Percentiles rank a stretch among this genome's conserved stretches.
phyloP scores from a whole-genome alignment of 768 basidiomycete species.

The Tubosaeta sp. region DNA sequence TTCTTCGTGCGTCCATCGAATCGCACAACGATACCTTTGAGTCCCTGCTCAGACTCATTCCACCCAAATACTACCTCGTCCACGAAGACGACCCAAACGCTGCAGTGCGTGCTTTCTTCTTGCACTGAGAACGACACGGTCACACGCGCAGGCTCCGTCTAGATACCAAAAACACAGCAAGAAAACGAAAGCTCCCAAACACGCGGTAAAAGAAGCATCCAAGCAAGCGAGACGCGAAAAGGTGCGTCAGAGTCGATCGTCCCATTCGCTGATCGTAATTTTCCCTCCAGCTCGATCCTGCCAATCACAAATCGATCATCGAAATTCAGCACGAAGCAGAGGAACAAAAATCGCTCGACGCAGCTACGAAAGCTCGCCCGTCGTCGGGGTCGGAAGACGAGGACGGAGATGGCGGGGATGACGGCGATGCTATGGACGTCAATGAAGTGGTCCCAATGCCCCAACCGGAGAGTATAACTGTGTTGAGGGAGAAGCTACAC shows the following conservation, averaged over 20 bases:
- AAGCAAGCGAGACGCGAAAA: conserved; percentile 88
- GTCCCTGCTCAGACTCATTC: conserved; percentile 76
- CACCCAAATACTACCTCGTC: conserved; percentile 79
- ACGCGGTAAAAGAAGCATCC: conserved; percentile 82
- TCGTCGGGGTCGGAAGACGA: conserved; percentile 22
- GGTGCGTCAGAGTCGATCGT: conserved; percentile 35
- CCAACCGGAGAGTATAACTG: conserved; percentile 52
- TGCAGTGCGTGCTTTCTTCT: conserved; percentile 9
- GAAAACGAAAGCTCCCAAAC: conserved; percentile 77
- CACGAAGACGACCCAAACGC: conserved; percentile 10
- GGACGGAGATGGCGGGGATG: conserved; percentile 20
- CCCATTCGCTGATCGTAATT: not conserved
- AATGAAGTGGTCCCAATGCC: conserved; percentile 61
- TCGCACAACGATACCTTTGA: conserved; percentile 86
- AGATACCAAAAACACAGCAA: conserved; percentile 89
- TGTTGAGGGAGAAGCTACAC: conserved; percentile 70
- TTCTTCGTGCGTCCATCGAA: conserved; percentile 63
- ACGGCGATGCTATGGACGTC: conserved; percentile 24
- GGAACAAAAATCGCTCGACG: conserved; percentile 24
- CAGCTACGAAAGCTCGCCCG: conserved; percentile 29
- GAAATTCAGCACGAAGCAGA: conserved; percentile 66
- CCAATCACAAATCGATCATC: conserved; percentile 73
- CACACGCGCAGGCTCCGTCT: conserved; percentile 35
- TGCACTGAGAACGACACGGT: not conserved
- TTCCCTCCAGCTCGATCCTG: conserved; percentile 76